These are phyloP conservation scores for Endocalyx cinctus DNA, from an alignment of 2,329 filamentous ascomycete genomes.

Conservation along the genomic window DNA sequence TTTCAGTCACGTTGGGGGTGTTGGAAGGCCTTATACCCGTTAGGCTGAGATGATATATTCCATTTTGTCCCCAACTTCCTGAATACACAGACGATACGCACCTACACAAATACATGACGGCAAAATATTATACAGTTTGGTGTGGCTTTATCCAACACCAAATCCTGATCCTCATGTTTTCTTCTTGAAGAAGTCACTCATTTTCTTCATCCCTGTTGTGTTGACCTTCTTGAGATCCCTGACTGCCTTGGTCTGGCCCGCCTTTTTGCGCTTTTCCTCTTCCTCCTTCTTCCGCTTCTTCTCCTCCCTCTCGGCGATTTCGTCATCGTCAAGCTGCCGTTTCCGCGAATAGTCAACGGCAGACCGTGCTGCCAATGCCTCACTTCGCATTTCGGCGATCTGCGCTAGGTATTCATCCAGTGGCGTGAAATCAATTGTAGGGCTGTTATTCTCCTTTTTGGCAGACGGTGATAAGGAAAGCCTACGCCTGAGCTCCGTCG, in stretches of 20 bases:
- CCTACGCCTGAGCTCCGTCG: conserved; percentile 35
- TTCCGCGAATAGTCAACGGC: conserved; percentile 69
- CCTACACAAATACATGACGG: too few species aligned
- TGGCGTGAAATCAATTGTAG: conserved; percentile 60
- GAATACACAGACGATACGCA: too few species aligned
- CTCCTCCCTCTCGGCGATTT: conserved; percentile 60
- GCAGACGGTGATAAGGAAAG: not conserved
- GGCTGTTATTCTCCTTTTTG: too few species aligned
- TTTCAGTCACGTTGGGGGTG: too few species aligned
- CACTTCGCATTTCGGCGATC: conserved; percentile 62
- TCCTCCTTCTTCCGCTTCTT: conserved; percentile 86
- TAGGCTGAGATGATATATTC: too few species aligned
- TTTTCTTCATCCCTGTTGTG: conserved; percentile 90
- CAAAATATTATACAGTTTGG: too few species aligned
- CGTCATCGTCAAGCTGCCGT: conserved; percentile 61
- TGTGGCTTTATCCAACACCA: too few species aligned
- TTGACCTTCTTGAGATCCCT: conserved; percentile 85
- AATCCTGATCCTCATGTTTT: too few species aligned
- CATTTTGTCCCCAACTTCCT: too few species aligned
- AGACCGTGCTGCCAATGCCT: conserved; percentile 66
- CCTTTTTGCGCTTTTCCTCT: conserved; percentile 81
- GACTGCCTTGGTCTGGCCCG: conserved; percentile 67
- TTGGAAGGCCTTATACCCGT: too few species aligned
- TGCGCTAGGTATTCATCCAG: conserved; percentile 66
- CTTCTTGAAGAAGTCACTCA: conserved; percentile 91